A percentile compares a stretch with the other conserved stretches of the same genome.
These are phyloP conservation scores for Stagonosporopsis tanaceti DNA, from an alignment of 2,329 filamentous ascomycete genomes.

Conservation along the genomic window DNA sequence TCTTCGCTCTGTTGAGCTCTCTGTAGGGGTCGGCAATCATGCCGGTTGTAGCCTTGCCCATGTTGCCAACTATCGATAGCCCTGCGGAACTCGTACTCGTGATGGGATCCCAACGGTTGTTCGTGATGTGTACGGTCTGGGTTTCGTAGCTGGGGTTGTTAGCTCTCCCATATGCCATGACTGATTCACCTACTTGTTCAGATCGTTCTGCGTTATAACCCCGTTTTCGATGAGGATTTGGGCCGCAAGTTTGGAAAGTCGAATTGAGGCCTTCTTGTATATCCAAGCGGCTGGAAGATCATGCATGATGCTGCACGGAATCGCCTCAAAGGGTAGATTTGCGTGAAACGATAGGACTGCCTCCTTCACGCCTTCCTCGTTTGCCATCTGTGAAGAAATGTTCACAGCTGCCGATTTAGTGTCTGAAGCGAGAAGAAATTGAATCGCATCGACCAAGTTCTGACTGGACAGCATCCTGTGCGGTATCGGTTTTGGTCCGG, in stretches of 20 bases:
- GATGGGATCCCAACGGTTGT: conserved; percentile 66
- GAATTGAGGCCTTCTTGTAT: conserved; percentile 25
- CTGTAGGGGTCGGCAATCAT: conserved; percentile 53
- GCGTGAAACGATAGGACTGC: conserved; percentile 39
- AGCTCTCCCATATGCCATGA: neutral
- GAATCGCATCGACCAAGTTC: conserved; percentile 36
- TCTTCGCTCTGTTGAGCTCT: conserved; percentile 14
- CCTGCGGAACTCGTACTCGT: conserved; percentile 69
- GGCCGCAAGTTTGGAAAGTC: conserved; percentile 36
- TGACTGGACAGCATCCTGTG: conserved; percentile 31
- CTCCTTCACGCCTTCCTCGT: conserved; percentile 33
- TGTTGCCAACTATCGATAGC: conserved; percentile 61
- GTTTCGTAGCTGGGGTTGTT: conserved; percentile 24
- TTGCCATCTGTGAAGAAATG: conserved; percentile 33
- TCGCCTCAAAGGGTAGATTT: conserved; percentile 35
- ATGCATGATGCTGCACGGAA: conserved; percentile 33
- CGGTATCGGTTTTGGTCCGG: conserved; percentile 38
- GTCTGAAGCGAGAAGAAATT: conserved; percentile 29
- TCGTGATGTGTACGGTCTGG: conserved; percentile 43
- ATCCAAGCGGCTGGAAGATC: conserved; percentile 35
- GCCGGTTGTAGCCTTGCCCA: conserved; percentile 66
- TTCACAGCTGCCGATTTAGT: conserved; percentile 24
- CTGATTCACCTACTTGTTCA: conserved; percentile 25
- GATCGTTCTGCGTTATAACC: conserved; percentile 24
- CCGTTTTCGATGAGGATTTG: conserved; percentile 32